phyloP scores from a whole-genome alignment of 176 grass and related monocot genomes.

The Panicum miliaceum region DNA sequence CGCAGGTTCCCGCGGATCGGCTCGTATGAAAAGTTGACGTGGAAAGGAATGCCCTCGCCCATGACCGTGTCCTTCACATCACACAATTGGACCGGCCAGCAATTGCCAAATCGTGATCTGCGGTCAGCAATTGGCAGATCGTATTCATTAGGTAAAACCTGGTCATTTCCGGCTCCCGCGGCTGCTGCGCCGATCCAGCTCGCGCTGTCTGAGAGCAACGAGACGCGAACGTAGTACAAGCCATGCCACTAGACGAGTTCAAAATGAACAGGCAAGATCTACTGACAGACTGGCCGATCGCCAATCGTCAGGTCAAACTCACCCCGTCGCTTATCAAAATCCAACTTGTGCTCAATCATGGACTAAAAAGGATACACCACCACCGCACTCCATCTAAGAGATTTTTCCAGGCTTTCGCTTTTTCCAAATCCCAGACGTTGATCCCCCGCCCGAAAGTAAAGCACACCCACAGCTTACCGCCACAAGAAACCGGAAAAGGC shows the following conservation, averaged over 20 bases:
- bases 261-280: neutral
- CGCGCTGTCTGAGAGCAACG: neutral
- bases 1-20: neutral
- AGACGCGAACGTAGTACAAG: neutral
- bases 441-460: neutral
- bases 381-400: neutral
- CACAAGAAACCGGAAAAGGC: neutral
- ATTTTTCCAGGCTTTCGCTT: neutral
- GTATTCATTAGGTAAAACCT: too few species aligned
- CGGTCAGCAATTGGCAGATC: neutral
- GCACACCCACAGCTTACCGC: neutral
- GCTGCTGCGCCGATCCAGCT: neutral
- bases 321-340: neutral
- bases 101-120: too few species aligned
- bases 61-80: neutral
- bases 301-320: neutral
- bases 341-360: neutral
- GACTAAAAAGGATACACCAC: neutral
- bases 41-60: neutral
- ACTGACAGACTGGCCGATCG: neutral
- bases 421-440: neutral
- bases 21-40: neutral
- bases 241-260: neutral
- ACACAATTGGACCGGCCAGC: neutral
- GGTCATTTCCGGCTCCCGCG: neutral